These are phyloP conservation scores for Dipodascus albidus DNA, from an alignment of 805 yeast species.

Conservation along the genomic window DNA sequence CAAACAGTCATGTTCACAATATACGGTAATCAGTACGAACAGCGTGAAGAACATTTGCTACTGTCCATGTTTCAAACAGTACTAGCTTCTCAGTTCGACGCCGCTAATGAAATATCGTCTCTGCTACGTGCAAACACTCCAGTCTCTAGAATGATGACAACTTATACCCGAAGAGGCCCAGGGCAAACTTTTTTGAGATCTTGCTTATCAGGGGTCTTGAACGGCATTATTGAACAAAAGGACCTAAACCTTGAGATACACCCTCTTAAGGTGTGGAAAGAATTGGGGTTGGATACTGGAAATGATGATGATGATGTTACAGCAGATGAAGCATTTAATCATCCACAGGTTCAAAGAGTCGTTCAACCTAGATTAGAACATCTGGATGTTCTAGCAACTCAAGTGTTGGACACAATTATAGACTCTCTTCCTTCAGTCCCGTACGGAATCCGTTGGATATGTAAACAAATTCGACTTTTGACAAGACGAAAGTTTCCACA, in stretches of 20 bases:
- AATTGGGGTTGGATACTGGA: conserved; percentile 12
- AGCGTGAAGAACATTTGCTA: conserved; percentile 29
- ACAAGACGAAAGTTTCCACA: conserved; percentile 51
- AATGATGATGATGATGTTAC: conserved; percentile 15
- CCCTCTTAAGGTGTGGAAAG: conserved; percentile 24
- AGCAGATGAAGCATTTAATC: conserved; percentile 21
- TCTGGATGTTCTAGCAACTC: conserved; percentile 17
- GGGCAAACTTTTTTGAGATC: conserved; percentile 28
- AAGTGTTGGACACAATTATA: conserved; percentile 41
- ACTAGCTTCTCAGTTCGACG: conserved; percentile 27
- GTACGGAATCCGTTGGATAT: conserved; percentile 55
- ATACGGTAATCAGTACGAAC: conserved; percentile 32
- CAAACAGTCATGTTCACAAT: conserved; percentile 31
- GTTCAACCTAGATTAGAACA: conserved; percentile 19
- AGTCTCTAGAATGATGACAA: conserved; percentile 29
- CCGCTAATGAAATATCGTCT: conserved; percentile 24
- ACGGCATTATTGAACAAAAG: conserved; percentile 17
- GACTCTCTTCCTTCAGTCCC: conserved; percentile 52
- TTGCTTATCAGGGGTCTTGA: conserved; percentile 20
- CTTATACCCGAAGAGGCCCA: conserved; percentile 30
- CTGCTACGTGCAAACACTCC: conserved; percentile 30
- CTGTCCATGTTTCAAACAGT: conserved; percentile 29
- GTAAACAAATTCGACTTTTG: conserved; percentile 50
- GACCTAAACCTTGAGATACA: conserved; percentile 24
- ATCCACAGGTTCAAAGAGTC: conserved; percentile 21